A percentile compares a stretch with the other conserved stretches of the same genome.
Evolutionary conservation across 208 protist genomes (phyloP).

Genomic region (Angomonas desouzai): DNA sequence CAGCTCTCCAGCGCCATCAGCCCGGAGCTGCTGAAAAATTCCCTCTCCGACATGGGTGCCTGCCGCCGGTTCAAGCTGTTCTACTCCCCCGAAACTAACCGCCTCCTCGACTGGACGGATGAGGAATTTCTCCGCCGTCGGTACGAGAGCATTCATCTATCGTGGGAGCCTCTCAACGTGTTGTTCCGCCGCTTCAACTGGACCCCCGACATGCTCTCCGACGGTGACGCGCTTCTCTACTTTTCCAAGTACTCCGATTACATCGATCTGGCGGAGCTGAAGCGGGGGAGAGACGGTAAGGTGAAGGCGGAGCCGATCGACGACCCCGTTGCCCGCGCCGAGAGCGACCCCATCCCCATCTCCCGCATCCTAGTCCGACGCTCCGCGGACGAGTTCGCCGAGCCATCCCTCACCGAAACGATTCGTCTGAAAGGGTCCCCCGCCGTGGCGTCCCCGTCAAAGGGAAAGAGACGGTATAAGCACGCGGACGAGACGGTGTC

Average conservation of each 20-base stretch:
- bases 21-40: constrained; percentile 51
- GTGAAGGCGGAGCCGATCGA: constrained; percentile 55
- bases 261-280: constrained; percentile 80
- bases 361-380: constrained; percentile 78
- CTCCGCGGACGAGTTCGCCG: constrained; percentile 40
- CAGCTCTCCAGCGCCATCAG: constrained; percentile 64
- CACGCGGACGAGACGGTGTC: constrained; percentile 23
- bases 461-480: constrained; percentile 29
- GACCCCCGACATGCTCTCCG: constrained; percentile 59
- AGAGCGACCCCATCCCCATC: constrained; percentile 40
- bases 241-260: constrained; percentile 72
- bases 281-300: constrained; percentile 34
- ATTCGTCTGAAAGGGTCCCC: constrained; percentile 82
- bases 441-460: constrained; percentile 40
- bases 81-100: constrained; percentile 68
- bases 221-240: constrained; percentile 79
- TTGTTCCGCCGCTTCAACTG: constrained; percentile 80
- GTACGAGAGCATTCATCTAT: constrained; percentile 89
- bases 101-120: constrained; percentile 83
- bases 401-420: constrained; percentile 86
- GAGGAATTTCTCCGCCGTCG: constrained; percentile 88
- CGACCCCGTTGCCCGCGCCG: constrained; percentile 48
- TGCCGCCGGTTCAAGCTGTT: constrained; percentile 75
- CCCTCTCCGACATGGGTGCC: constrained; percentile 45
- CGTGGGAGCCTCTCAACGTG: constrained; percentile 85